A percentile compares a stretch with the other conserved stretches of the same genome.
Conservation (phyloP, 2,329 filamentous ascomycete species). For the Daldinia sp. region DNA sequence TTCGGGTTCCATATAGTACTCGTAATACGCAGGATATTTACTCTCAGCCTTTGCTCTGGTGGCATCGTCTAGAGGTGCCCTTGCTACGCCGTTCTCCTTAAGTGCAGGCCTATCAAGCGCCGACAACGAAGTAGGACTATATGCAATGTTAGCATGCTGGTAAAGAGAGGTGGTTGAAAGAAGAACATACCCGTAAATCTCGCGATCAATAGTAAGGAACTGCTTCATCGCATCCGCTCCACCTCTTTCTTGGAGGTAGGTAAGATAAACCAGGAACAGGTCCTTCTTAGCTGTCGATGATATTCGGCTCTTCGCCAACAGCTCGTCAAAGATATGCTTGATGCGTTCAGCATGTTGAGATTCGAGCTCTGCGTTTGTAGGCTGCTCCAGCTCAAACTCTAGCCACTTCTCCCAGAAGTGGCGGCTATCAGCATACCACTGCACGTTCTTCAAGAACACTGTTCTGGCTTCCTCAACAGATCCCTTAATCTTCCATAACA, state of each 20-base stretch:
- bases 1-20: constrained; percentile 62
- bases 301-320: constrained; percentile 79
- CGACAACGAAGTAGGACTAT: constrained; percentile 62
- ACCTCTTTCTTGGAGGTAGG: constrained; percentile 85
- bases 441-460: constrained; percentile 83
- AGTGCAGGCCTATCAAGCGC: constrained; percentile 53
- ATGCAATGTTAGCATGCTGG: constrained; percentile 25
- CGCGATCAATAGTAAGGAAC: constrained; percentile 83
- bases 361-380: constrained; percentile 74
- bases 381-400: constrained; percentile 88
- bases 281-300: constrained; percentile 76
- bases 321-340: constrained; percentile 81
- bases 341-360: constrained; percentile 77
- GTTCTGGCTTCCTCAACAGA: constrained; percentile 83
- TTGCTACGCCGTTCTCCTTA: constrained; percentile 61
- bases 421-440: constrained; percentile 86
- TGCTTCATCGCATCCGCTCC: constrained; percentile 87
- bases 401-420: constrained; percentile 93
- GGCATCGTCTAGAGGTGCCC: constrained; percentile 63
- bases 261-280: constrained; percentile 81
- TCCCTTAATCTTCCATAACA: constrained; percentile 90
- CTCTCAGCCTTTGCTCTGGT: constrained; percentile 65
- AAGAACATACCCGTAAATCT: constrained; percentile 81
- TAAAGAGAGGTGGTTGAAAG: constrained; percentile 5
- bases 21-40: constrained; percentile 64